Percentiles rank a stretch among this genome's conserved stretches.
Conservation (phyloP, 108 stramenopile species). For the Nitzschia sp. region DNA sequence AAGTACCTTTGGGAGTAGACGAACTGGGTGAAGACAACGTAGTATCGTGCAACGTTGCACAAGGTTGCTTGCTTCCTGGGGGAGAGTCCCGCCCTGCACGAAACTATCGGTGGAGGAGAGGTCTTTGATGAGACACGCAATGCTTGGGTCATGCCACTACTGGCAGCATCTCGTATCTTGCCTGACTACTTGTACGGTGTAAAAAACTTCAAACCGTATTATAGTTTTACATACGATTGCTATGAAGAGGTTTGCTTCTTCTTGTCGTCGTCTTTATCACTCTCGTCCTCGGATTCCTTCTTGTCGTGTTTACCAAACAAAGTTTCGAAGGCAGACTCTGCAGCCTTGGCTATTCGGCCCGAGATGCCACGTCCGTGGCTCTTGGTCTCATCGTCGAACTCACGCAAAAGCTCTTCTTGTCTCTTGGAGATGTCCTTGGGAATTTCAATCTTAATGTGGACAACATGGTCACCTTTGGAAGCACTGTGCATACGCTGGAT, state of each 20-base stretch:
- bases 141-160: no score
- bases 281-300: slow-evolving; percentile 8
- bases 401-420: slow-evolving; percentile 92
- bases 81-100: no score
- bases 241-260: slow-evolving; percentile 5
- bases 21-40: no score
- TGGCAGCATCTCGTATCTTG: no score
- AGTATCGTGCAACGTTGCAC: no score
- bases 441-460: slow-evolving; percentile 88
- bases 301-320: slow-evolving; percentile 56
- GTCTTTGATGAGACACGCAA: no score
- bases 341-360: slow-evolving; percentile 68
- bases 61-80: no score
- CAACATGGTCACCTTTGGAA: slow-evolving; percentile 89
- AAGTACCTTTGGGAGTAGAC: no score
- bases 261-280: slow-evolving; percentile 11
- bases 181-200: no score
- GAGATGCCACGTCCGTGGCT: slow-evolving; percentile 57
- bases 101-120: no score
- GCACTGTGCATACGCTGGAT: slow-evolving; percentile 68
- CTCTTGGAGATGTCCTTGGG: slow-evolving; percentile 83
- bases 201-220: no score
- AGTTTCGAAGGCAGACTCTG: slow-evolving; percentile 64
- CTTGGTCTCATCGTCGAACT: slow-evolving; percentile 84
- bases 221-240: background rate